phyloP scores from a whole-genome alignment of 305 asterid species.

The Solanum hybrid region DNA sequence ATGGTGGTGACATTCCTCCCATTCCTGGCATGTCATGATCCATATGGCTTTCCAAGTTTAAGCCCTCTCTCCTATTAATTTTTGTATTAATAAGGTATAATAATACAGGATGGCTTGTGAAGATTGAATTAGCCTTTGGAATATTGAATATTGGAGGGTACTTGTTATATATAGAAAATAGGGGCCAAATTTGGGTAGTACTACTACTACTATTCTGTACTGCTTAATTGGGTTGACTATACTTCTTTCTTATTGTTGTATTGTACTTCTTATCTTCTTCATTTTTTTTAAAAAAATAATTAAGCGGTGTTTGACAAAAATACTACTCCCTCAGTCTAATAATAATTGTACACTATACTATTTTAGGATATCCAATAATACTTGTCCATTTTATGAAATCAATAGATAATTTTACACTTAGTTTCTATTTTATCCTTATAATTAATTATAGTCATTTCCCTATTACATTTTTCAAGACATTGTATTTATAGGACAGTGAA shows the following conservation, averaged over 20 bases:
- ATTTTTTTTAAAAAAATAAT: background rate
- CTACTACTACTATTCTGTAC: background rate
- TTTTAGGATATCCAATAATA: no score
- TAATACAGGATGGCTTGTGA: background rate
- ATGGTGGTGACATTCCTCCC: slow-evolving; percentile 7
- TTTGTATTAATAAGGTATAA: background rate
- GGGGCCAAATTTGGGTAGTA: background rate
- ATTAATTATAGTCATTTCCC: no score
- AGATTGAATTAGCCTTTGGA: background rate
- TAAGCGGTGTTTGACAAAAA: background rate
- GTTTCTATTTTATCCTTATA: background rate
- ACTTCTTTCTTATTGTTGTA: background rate
- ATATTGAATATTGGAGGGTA: background rate
- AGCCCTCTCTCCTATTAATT: background rate
- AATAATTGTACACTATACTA: no score
- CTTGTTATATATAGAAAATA: background rate
- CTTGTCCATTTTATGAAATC: background rate
- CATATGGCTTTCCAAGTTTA: background rate
- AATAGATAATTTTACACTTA: no score
- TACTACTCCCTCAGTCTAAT: no score
- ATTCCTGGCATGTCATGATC: slow-evolving; percentile 7
- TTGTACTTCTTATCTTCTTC: background rate
- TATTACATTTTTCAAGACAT: background rate
- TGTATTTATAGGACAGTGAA: no score
- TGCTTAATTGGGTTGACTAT: background rate